These are phyloP conservation scores for Pichia sp. DNA, from an alignment of 1,139 yeast species.

Conservation along the genomic window DNA sequence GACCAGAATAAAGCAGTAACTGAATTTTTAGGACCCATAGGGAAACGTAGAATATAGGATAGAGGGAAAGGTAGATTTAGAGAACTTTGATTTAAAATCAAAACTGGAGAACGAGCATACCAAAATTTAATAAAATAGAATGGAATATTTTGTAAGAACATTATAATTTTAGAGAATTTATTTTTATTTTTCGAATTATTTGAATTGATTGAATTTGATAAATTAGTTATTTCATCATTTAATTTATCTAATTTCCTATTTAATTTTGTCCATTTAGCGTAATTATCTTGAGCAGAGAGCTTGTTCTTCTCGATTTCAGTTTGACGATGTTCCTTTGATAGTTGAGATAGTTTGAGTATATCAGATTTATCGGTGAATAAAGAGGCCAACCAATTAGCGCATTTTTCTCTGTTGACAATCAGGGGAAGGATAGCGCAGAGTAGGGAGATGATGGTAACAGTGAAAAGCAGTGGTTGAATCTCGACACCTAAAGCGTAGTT, in stretches of 20 bases:
- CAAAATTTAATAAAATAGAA: constrained; percentile 45
- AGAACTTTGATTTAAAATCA: not conserved
- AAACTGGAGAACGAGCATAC: constrained; percentile 49
- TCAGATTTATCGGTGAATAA: not conserved
- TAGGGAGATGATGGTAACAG: too few species aligned
- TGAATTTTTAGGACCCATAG: constrained; percentile 8
- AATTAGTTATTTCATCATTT: constrained; percentile 37
- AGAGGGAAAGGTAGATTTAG: constrained; percentile 2
- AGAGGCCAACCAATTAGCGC: constrained; percentile 3
- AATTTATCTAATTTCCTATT: constrained; percentile 64
- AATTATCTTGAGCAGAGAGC: constrained; percentile 85
- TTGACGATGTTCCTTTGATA: constrained; percentile 35
- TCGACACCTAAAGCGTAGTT: not conserved
- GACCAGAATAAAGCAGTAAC: constrained; percentile 10
- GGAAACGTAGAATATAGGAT: constrained; percentile 6
- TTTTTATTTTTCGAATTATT: constrained; percentile 27
- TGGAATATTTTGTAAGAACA: constrained; percentile 37
- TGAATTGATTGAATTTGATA: constrained; percentile 34
- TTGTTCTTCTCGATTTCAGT: constrained; percentile 48
- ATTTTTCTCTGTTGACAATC: constrained; percentile 2
- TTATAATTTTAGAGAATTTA: constrained; percentile 27
- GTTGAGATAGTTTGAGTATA: not conserved
- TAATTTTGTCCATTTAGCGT: constrained; percentile 92
- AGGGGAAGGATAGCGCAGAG: not conserved
- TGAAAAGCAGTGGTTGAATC: constrained; percentile 2